Base-by-base conservation (phyloP, 2,329 filamentous ascomycete genomes). In the Epichloe typhina region DNA sequence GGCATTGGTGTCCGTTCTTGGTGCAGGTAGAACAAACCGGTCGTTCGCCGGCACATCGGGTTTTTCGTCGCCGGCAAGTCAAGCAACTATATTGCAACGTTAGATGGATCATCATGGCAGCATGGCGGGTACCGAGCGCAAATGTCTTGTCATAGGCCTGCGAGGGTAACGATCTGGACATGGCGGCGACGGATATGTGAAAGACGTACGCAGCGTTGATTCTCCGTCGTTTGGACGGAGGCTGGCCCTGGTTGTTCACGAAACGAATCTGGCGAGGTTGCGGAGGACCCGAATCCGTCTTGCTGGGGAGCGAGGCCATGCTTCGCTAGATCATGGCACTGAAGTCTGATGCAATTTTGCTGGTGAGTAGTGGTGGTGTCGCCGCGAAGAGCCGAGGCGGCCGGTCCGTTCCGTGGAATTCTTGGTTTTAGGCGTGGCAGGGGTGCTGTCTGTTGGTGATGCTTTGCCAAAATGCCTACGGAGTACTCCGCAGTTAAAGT, bases 171-270 rank as follows among this genome's bases (percentile, higher is more conserved):
- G 19, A 41, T 37, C 19, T 23, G 31, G 41, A 40, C 11, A 33
- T 23, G n/a, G 13, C 3, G 38, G 19, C 23, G 19, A n/a, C 12
- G 12, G 46, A 38, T 12, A 46, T 7, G 23, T 26, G 21, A 26
- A 33, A 38, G 46, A 76, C 82, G 67, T 74, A 86, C 80, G 86
- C 86, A 61, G 86, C 83, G 68, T 83, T 88, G 61, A 91, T 86
- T 59, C 86, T 76, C 62, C 86, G 77, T 59, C 86, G 75, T 68
- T 90, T 91, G 26, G 84, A 83, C 54, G 86, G 85, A 46, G 86
- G 86, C 57, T 87, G 84, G 55, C 86, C 86, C 68, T 89, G 84
- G 61, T 83, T 88, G 56, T 88, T 86, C 59, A 91, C 86, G 65
- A 90, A 91, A 59, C 86, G 83, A 58, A 88, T 86, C 64, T 77